These are phyloP conservation scores for Streptanthus diversifolius DNA, from an alignment of 345 rosid species.

Conservation along the genomic window DNA sequence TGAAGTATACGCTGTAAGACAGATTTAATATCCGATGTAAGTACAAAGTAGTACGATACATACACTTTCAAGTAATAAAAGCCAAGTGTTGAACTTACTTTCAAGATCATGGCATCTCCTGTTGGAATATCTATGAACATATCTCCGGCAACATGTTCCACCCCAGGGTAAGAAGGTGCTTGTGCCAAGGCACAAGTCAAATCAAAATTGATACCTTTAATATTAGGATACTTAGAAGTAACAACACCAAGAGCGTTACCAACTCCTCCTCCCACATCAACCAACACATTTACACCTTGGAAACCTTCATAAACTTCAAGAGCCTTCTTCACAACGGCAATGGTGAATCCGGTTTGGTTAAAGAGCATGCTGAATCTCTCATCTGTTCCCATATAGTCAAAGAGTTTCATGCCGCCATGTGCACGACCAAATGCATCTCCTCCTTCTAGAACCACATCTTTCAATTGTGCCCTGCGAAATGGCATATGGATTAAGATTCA, in stretches of 20 bases:
- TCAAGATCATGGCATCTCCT: constrained; percentile 77
- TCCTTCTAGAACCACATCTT: constrained; percentile 48
- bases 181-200: constrained; percentile 25
- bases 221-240: constrained; percentile 42
- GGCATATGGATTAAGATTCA: not conserved
- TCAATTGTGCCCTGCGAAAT: constrained; percentile 34
- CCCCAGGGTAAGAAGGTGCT: constrained; percentile 35
- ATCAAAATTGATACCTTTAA: constrained; percentile 49
- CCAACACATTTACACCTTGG: constrained; percentile 36
- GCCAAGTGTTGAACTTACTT: constrained; percentile 36
- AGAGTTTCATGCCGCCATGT: constrained; percentile 46
- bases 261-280: constrained; percentile 67
- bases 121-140: constrained; percentile 67
- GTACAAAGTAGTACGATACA: not conserved
- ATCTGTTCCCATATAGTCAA: constrained; percentile 45
- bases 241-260: constrained; percentile 48
- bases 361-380: constrained; percentile 46
- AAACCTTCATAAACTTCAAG: constrained; percentile 51
- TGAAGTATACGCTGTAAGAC: constrained; percentile 39
- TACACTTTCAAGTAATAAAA: not conserved
- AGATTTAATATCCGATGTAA: not conserved
- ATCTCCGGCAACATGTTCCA: constrained; percentile 72
- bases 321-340: constrained; percentile 43
- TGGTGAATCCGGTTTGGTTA: constrained; percentile 43
- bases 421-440: constrained; percentile 56